These are phyloP conservation scores for Reticulascus tulasneorum DNA, from an alignment of 2,329 filamentous ascomycete species.

Conservation along the genomic window DNA sequence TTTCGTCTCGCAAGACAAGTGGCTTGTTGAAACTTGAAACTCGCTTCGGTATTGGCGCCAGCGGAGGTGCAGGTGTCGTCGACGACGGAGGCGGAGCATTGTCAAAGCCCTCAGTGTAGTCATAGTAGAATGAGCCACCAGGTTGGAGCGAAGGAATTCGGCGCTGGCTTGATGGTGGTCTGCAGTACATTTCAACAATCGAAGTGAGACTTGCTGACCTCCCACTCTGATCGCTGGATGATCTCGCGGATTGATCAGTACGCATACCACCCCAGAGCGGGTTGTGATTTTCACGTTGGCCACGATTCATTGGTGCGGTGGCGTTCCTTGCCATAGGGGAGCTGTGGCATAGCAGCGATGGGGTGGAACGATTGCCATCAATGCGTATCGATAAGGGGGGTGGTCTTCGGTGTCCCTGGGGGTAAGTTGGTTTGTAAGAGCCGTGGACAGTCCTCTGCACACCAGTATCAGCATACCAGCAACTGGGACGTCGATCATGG, in stretches of 20 bases:
- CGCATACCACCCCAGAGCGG: conserved; percentile 16
- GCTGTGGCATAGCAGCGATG: conserved; percentile 27
- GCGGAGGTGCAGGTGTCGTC: conserved; percentile 14
- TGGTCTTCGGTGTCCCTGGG: conserved; percentile 29
- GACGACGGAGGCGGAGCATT: conserved; percentile 16
- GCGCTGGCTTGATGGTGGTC: conserved; percentile 18
- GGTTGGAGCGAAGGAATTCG: conserved; percentile 23
- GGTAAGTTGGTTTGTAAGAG: conserved; percentile 34
- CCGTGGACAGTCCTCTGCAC: conserved; percentile 42
- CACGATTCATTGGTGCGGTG: conserved; percentile 16
- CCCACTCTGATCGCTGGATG: conserved; percentile 31
- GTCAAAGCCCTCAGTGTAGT: conserved; percentile 50
- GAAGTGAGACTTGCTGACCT: conserved; percentile 48
- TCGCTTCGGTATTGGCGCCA: conserved; percentile 27
- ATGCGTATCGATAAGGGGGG: conserved; percentile 34
- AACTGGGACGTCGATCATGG: conserved; percentile 2
- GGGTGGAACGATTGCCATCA: conserved; percentile 36
- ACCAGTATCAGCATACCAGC: conserved; percentile 7
- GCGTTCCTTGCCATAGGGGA: conserved; percentile 6
- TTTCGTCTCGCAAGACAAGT: conserved; percentile 22
- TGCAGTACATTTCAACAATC: conserved; percentile 44
- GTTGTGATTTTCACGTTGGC: conserved; percentile 14
- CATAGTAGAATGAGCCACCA: conserved; percentile 42
- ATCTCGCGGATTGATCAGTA: conserved; percentile 27
- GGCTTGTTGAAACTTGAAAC: conserved; percentile 19